Conservation (phyloP, 139 green algal species). For the Gonium pectorale region DNA sequence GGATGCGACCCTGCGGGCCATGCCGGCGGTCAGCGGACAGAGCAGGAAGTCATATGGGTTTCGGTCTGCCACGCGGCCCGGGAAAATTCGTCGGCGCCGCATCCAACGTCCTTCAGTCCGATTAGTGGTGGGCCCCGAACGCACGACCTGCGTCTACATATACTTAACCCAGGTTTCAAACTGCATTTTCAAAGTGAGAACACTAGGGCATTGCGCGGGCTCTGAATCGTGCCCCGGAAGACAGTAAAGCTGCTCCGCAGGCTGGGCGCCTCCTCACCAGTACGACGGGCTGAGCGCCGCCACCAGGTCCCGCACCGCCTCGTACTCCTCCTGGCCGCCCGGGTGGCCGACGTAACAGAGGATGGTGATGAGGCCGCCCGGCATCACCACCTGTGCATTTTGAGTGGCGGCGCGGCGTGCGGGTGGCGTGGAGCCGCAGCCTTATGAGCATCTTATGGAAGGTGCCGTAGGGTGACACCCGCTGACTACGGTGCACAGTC, state of each 20-base stretch:
- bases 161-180: neutral
- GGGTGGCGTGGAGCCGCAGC: too few species aligned
- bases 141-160: neutral
- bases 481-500: too few species aligned
- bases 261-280: neutral
- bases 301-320: slow-evolving; percentile 40
- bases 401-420: too few species aligned
- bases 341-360: slow-evolving; percentile 75
- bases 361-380: slow-evolving; percentile 63
- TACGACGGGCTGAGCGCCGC: slow-evolving; percentile 18
- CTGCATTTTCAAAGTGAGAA: neutral
- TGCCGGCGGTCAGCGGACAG: neutral
- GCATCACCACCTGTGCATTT: slow-evolving; percentile 9
- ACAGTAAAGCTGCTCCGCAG: neutral
- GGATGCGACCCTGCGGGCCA: slow-evolving; percentile 21
- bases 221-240: neutral
- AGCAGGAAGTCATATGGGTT: too few species aligned
- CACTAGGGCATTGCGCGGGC: neutral
- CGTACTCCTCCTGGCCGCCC: slow-evolving; percentile 68
- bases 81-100: too few species aligned
- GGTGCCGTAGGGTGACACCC: too few species aligned
- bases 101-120: too few species aligned
- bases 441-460: too few species aligned
- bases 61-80: too few species aligned
- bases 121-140: neutral